phyloP scores from a whole-genome alignment of 2,329 filamentous ascomycete genomes.

The Penicillium sp. region DNA sequence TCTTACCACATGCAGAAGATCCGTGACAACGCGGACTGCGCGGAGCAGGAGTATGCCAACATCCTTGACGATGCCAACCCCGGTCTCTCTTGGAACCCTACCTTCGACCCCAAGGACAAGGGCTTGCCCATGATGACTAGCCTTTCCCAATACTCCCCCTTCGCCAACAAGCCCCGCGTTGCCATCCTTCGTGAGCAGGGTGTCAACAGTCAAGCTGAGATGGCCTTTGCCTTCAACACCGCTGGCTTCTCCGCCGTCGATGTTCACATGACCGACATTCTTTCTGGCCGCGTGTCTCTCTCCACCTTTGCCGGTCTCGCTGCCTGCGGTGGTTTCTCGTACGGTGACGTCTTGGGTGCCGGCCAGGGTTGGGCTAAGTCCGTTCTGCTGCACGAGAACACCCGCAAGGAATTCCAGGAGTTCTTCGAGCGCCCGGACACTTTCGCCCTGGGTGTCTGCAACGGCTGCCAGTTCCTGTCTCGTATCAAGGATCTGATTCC shows the following conservation, averaged over 20 bases:
- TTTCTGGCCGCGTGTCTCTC: slow-evolving; percentile 76
- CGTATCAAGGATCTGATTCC: slow-evolving; percentile 81
- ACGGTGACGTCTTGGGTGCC: slow-evolving; percentile 89
- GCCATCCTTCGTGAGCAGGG: slow-evolving; percentile 94
- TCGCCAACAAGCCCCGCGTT: slow-evolving; percentile 69
- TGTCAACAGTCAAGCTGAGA: slow-evolving; percentile 93
- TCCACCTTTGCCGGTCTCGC: slow-evolving; percentile 83
- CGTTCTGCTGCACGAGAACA: slow-evolving; percentile 76
- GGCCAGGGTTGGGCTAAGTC: slow-evolving; percentile 95
- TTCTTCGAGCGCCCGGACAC: slow-evolving; percentile 91
- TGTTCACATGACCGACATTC: slow-evolving; percentile 91
- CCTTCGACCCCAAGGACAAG: slow-evolving; percentile 74
- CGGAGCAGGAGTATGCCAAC: slow-evolving; percentile 75
- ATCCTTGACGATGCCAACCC: slow-evolving; percentile 75
- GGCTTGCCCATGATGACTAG: slow-evolving; percentile 68
- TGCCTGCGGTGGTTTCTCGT: slow-evolving; percentile 96
- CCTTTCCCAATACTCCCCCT: slow-evolving; percentile 56
- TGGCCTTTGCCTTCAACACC: slow-evolving; percentile 92
- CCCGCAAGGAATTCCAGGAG: slow-evolving; percentile 71
- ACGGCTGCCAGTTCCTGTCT: slow-evolving; percentile 93
- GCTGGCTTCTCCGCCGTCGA: slow-evolving; percentile 91
- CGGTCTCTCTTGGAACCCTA: slow-evolving; percentile 80
- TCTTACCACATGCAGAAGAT: slow-evolving; percentile 89
- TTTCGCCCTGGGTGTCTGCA: slow-evolving; percentile 92
- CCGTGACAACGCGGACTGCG: slow-evolving; percentile 83